Conservation (phyloP, 768 basidiomycete genomes). For the Kwoniella botswanensis region DNA sequence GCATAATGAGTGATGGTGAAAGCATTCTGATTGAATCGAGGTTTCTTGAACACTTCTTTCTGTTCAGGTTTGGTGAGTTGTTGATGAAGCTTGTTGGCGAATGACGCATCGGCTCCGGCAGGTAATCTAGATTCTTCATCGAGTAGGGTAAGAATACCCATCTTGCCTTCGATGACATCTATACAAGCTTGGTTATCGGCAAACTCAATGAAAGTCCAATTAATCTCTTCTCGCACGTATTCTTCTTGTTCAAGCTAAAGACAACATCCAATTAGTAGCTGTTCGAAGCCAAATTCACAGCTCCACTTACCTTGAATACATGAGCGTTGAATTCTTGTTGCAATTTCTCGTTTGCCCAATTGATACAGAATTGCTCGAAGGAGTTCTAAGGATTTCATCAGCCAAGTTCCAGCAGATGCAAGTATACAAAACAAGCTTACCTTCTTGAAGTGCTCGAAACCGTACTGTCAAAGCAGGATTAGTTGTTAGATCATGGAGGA, state of each 20-base stretch:
- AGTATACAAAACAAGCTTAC: constrained; percentile 3
- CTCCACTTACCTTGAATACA: constrained; percentile 63
- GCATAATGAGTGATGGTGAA: constrained; percentile 99
- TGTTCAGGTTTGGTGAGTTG: constrained; percentile 85
- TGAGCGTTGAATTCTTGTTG: constrained; percentile 99
- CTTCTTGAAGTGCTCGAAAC: constrained; percentile 96
- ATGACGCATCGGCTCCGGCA: constrained; percentile 86
- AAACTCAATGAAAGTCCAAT: constrained; percentile 99
- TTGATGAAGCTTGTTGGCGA: constrained; percentile 86
- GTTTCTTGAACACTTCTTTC: constrained; percentile 93
- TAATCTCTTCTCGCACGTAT: constrained; percentile 96
- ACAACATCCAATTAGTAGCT: background rate
- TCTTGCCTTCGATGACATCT: constrained; percentile 95
- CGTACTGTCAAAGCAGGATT: constrained; percentile 62
- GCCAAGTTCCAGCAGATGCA: background rate
- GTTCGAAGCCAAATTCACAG: background rate
- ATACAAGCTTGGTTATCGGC: constrained; percentile 99
- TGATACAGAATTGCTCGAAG: constrained; percentile 95
- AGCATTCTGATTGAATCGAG: constrained; percentile 94
- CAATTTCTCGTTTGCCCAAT: constrained; percentile 89
- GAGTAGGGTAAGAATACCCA: constrained; percentile 89
- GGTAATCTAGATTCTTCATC: constrained; percentile 98
- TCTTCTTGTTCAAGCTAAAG: constrained; percentile 96
- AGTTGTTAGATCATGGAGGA: background rate
- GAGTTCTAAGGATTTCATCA: constrained; percentile 56